phyloP scores from a whole-genome alignment of 345 rosid genomes.

The Aquilaria malaccensis region DNA sequence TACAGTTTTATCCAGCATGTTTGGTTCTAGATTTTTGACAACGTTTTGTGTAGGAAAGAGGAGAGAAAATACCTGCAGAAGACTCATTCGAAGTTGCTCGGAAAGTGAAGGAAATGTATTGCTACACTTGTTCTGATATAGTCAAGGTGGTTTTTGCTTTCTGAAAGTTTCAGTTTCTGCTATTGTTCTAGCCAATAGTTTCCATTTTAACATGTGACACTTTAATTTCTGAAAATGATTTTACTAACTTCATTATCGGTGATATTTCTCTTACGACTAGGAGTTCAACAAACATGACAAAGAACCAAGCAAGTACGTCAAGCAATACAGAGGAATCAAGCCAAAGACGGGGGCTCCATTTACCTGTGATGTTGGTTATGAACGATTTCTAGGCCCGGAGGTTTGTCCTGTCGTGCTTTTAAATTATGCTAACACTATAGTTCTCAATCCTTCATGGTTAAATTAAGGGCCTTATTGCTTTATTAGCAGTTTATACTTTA shows the following conservation, averaged over 20 bases:
- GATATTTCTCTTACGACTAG: conserved; percentile 33
- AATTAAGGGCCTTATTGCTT: too few species aligned
- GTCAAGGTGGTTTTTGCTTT: conserved; percentile 62
- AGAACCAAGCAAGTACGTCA: conserved; percentile 82
- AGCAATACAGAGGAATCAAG: conserved; percentile 91
- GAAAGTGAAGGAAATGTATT: conserved; percentile 87
- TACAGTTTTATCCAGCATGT: too few species aligned
- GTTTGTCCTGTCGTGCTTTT: conserved; percentile 32
- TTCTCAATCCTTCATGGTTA: too few species aligned
- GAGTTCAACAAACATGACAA: conserved; percentile 96
- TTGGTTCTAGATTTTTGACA: conserved; percentile 14
- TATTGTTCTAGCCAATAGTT: conserved; percentile 9
- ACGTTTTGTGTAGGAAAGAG: conserved; percentile 72
- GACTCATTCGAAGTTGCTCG: conserved; percentile 95
- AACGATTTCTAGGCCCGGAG: conserved; percentile 98
- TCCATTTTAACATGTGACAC: background rate
- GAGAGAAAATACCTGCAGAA: conserved; percentile 95
- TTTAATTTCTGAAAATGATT: background rate
- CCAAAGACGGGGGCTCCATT: conserved; percentile 98
- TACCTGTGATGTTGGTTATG: conserved; percentile 93
- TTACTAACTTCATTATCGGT: background rate
- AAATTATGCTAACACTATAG: background rate
- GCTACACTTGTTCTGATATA: conserved; percentile 90
- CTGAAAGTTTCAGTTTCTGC: background rate
- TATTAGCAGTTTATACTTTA: too few species aligned